A percentile compares a stretch with the other conserved stretches of the same genome.
Evolutionary conservation across 352 stramenopile species (phyloP).

Genomic region (Pythium apleroticum): DNA sequence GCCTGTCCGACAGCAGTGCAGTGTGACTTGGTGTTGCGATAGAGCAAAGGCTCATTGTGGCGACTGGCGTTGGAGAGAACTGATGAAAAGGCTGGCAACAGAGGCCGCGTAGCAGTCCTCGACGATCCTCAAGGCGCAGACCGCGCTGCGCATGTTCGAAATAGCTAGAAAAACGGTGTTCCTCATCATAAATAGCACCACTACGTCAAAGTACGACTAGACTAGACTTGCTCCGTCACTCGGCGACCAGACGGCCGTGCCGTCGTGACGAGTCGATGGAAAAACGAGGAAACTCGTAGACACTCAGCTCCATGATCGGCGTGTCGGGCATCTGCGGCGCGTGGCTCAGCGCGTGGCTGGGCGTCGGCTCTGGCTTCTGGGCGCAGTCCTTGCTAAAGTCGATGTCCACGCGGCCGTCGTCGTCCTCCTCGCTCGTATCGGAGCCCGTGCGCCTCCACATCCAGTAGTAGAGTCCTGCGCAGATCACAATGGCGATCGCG

Average conservation of each 20-base stretch:
- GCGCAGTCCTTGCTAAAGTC: slow-evolving; percentile 4
- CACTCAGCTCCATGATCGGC: slow-evolving; percentile 16
- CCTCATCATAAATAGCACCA: background rate
- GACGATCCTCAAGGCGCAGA: too few relatives aligned
- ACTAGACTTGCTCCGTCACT: background rate
- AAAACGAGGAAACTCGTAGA: slow-evolving; percentile 4
- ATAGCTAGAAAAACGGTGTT: too few relatives aligned
- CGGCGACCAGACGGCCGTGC: background rate
- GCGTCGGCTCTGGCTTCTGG: background rate
- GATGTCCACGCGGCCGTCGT: background rate
- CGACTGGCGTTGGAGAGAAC: too few relatives aligned
- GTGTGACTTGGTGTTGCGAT: too few relatives aligned
- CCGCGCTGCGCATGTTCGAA: too few relatives aligned
- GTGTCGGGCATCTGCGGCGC: background rate
- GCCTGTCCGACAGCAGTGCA: too few relatives aligned
- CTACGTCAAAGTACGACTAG: background rate
- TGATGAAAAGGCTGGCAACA: too few relatives aligned
- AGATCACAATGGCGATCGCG: background rate
- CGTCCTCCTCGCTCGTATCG: background rate
- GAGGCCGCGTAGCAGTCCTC: too few relatives aligned
- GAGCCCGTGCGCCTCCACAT: slow-evolving; percentile 13
- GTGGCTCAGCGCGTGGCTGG: background rate
- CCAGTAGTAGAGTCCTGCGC: slow-evolving; percentile 10
- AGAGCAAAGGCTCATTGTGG: too few relatives aligned
- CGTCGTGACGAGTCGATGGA: slow-evolving; percentile 3